Base-by-base conservation (phyloP, 257 asterid genomes). In the Coffea eugenioides region DNA sequence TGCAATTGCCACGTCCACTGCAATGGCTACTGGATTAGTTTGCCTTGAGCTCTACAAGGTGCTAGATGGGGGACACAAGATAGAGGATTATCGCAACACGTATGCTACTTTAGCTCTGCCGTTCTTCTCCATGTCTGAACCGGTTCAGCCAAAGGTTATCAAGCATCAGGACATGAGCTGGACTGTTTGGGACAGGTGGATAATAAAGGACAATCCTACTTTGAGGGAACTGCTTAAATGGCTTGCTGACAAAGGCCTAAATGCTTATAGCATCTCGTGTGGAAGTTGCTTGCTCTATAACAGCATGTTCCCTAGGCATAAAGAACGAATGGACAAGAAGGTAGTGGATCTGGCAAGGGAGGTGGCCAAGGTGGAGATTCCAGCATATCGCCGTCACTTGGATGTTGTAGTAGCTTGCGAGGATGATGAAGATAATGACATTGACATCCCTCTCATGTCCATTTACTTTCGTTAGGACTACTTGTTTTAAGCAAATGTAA, bases 161-260 rank as follows among this genome's bases (percentile, higher is more conserved):
- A 91, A 91, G 88, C 97, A 92, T 83, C 88, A 73, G 80, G 89
- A 88, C 83, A 73, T 88, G 97, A 94, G 89, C 88, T 94, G 98
- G 98, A 92, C 98, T 2, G 92, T 92, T 2, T 94, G 98, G 98
- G 98, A 94, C 82, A 73, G 98, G 66, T 94, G 98, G 98, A 85
- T 88, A 56, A 76, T 94, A 31, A 83, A 70, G 81, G 81, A 87
- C 82, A 89, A 90, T 69, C 98, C 97, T 0, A 92, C 97, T 25
- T 73, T 94, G 77, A 86, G 91, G 80, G 97, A 92, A 48, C 83
- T 94, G 54, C 90, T 94, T 86, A 81, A 87, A 31, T 92, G 97
- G 98, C 92, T 94, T 25, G 68, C 89, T 3, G 92, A 94, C 81
- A 90, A 91, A 86, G 97, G 97, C 8, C 85, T 94, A 84, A 89